phyloP scores from a whole-genome alignment of 352 stramenopile species.

The Pythium pyrilobum region DNA sequence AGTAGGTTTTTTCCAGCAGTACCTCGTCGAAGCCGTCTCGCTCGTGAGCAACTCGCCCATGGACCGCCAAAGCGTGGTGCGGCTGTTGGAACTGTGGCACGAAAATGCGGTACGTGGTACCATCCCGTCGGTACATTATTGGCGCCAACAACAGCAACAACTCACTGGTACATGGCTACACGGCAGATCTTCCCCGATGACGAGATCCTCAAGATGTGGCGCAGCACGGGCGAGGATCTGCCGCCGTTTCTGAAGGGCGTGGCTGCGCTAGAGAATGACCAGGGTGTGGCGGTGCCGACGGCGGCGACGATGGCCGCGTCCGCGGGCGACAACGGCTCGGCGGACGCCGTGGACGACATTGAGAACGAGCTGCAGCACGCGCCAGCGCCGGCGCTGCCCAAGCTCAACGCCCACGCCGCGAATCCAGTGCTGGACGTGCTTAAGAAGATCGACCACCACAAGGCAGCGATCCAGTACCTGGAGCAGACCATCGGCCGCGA shows the following conservation, averaged over 20 bases:
- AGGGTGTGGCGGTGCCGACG: background rate
- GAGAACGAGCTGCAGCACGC: conserved; percentile 30
- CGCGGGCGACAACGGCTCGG: background rate
- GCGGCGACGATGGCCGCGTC: background rate
- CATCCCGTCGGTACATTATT: conserved; percentile 2
- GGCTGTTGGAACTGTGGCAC: conserved; percentile 72
- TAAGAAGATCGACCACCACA: conserved; percentile 80
- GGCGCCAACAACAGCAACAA: background rate
- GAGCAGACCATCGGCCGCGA: conserved; percentile 50
- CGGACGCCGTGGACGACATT: conserved; percentile 13
- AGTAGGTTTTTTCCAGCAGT: conserved; percentile 19
- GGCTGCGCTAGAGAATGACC: background rate
- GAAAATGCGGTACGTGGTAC: conserved; percentile 42
- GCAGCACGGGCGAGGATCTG: conserved; percentile 69
- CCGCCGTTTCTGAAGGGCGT: conserved; percentile 38
- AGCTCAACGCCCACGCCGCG: conserved; percentile 67
- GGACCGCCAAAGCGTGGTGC: conserved; percentile 70
- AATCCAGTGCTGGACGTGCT: conserved; percentile 71
- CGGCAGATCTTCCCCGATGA: conserved; percentile 38
- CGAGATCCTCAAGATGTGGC: conserved; percentile 71
- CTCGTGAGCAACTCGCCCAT: conserved; percentile 82
- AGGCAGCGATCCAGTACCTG: conserved; percentile 56
- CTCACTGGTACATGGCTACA: conserved; percentile 7
- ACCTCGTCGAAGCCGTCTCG: conserved; percentile 71
- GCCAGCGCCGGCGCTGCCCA: conserved; percentile 49